Base-by-base conservation (phyloP, 129 eudicot species). In the Lactuca saligna region DNA sequence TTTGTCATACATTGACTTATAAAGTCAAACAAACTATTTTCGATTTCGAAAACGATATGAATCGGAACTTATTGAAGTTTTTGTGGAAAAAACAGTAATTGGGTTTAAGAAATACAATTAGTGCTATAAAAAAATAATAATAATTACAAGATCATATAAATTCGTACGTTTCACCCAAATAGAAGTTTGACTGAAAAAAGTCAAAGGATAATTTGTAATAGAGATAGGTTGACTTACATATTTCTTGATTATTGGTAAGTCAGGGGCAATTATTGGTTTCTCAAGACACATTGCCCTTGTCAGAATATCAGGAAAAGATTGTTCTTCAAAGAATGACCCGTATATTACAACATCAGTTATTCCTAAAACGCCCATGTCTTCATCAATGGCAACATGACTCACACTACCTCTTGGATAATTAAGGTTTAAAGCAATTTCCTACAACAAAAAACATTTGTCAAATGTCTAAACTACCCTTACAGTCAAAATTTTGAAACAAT, bases 191-290 rank as follows among this genome's bases (percentile, higher is more conserved):
- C 39, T 16, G 3, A 7, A 72, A 72, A 41, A 73, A 74, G 65
- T 42, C 66, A 74, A 74, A 65, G 58, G 57, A 16, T 42, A 46
- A 42, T 42, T 11, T 8, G 49, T 9, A 42, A 9, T 7, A 42
- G 13, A 42, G 33, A 63, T 34, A 75, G 62, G 42, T 7, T 71
- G 75, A 44, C 93, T 17, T 89, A 93, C 99, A 76, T 81, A 79
- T 83, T 83, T 87, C 69, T 58, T 80, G 35, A 89, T 81, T 77
- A 77, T 70, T 54, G 93, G 73, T 34, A 89, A 82, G 73, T 87
- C 85, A 7, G 99, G 99, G 49, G 97, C 88, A 14, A 89, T 69
- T 67, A 93, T 78, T 33, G 88, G 91, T 79, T 93, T 93, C 88
- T 75, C 93, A 4, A 81, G 82, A 75, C 90, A 87, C 99, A 89